phyloP scores from a whole-genome alignment of 2,329 filamentous ascomycete genomes.

The Talaromyces sp. region DNA sequence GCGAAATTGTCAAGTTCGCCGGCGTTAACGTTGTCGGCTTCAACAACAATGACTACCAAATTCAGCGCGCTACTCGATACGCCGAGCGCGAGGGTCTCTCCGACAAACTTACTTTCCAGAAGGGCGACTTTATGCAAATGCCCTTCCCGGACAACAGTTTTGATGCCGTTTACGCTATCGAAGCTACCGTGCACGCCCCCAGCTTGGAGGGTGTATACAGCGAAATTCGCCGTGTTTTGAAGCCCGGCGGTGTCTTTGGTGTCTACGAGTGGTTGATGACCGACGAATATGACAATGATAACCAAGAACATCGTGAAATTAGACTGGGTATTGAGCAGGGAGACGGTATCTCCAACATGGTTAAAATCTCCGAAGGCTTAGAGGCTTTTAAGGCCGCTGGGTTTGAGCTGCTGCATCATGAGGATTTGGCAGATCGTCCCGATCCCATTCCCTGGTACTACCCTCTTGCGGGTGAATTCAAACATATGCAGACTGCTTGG shows the following conservation, averaged over 20 bases:
- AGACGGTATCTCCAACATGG: constrained; percentile 97
- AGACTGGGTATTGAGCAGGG: constrained; percentile 93
- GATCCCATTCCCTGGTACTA: constrained; percentile 90
- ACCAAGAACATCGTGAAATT: constrained; percentile 81
- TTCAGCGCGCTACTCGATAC: constrained; percentile 84
- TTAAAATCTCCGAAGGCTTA: constrained; percentile 75
- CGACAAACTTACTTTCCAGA: constrained; percentile 78
- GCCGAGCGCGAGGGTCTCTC: constrained; percentile 76
- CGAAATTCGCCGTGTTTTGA: constrained; percentile 91
- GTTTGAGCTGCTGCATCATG: constrained; percentile 76
- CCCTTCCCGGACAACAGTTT: constrained; percentile 87
- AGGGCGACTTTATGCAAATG: constrained; percentile 99
- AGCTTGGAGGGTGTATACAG: constrained; percentile 87
- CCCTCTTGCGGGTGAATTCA: constrained; percentile 79
- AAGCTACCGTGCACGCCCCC: constrained; percentile 93
- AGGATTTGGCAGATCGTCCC: constrained; percentile 76
- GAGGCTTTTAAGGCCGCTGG: constrained; percentile 81
- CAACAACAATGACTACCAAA: constrained; percentile 99
- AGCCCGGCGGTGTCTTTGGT: constrained; percentile 91
- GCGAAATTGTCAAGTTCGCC: constrained; percentile 94
- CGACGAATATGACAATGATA: constrained; percentile 84
- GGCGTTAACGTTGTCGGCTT: constrained; percentile 84
- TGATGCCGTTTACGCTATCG: constrained; percentile 94
- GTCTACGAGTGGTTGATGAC: constrained; percentile 99
- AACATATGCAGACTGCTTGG: constrained; percentile 72